Base-by-base conservation (phyloP, 331 rosid genomes). In the Rhamnella rubrinervis region DNA sequence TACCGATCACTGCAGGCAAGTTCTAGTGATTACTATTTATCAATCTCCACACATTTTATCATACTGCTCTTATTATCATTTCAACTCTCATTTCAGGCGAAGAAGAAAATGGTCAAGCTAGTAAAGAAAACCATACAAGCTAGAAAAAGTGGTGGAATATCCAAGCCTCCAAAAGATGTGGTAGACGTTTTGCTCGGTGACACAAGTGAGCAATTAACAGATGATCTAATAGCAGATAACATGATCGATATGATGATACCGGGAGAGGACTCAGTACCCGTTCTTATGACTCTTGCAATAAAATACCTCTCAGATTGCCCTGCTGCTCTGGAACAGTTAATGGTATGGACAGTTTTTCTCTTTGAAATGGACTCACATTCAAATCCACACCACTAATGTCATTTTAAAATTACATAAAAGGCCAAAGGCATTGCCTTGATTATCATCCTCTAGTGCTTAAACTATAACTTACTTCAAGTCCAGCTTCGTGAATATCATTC, bases 171-270 rank as follows among this genome's bases (percentile, higher is more conserved):
- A 68, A 85, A 65, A 75, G 97, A 93, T 84, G 95, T 91, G 41
- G 83, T 91, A 79, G 97, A 91, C 73, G 92, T 89, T 67, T 84
- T 93, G 75, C 87, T 93, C 19, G 80, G 81, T 41, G 98, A 87
- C 86, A 76, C 81, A 71, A 89, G 84, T 75, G 89, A 85, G 59
- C 81, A 73, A 71, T 74, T 93, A 51, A 90, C 88, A 6, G 92
- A 84, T 57, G 85, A 88, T 68, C 84, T 91, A 57, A 91, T 93
- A 84, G 96, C 98, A 63, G 96, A 78, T 75, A 93, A 93, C 77
- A 85, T 87, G 84, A 93, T 93, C 64, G 98, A 91, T 70, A 93
- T 93, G 98, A 91, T 93, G 98, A 93, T 93, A 76, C 98, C 98
- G n/a, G 98, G 98, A 39, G 98, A 93, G 82, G 98, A 93, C 68